phyloP scores from a whole-genome alignment of 2,329 filamentous ascomycete species.

The Ophiosphaerella korrae region DNA sequence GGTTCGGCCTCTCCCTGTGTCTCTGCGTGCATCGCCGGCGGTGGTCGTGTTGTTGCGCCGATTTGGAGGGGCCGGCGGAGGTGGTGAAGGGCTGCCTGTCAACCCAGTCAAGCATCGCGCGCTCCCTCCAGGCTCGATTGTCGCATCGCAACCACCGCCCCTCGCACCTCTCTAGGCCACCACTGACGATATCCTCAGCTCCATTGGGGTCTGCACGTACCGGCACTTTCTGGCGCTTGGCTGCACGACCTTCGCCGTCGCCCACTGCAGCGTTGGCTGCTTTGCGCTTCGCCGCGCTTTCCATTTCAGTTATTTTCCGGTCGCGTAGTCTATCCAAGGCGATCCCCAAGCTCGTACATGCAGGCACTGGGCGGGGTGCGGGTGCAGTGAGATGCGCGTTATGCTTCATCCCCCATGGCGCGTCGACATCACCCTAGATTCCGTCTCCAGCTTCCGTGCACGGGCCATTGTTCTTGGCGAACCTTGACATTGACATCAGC shows the following conservation, averaged over 20 bases:
- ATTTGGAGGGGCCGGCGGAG: slow-evolving; percentile 32
- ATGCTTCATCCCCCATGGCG: slow-evolving; percentile 26
- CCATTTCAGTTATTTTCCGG: slow-evolving; percentile 41
- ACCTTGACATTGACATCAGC: not conserved
- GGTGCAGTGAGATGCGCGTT: slow-evolving; percentile 43
- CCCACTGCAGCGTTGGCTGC: slow-evolving; percentile 54
- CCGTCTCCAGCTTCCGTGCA: not conserved
- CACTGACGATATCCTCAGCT: slow-evolving; percentile 28
- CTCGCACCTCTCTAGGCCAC: slow-evolving; percentile 23
- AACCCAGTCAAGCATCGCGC: slow-evolving; percentile 37
- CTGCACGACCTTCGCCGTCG: slow-evolving; percentile 58
- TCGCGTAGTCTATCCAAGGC: slow-evolving; percentile 39
- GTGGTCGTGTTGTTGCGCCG: slow-evolving; percentile 35
- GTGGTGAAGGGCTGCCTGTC: slow-evolving; percentile 35
- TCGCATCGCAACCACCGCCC: slow-evolving; percentile 34
- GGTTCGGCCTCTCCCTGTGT: not conserved
- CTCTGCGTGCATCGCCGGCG: slow-evolving; percentile 29
- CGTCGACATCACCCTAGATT: slow-evolving; percentile 10
- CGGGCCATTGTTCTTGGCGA: not conserved
- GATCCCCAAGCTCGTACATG: slow-evolving; percentile 12
- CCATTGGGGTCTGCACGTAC: slow-evolving; percentile 54
- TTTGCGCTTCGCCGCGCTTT: slow-evolving; percentile 62
- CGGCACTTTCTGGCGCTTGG: slow-evolving; percentile 64
- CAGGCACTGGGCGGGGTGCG: slow-evolving; percentile 25
- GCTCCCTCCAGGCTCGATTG: slow-evolving; percentile 34